Percentiles rank a stretch among this genome's conserved stretches.
These are phyloP conservation scores for Mycena latifolia DNA, from an alignment of 768 basidiomycete species.

Conservation along the genomic window DNA sequence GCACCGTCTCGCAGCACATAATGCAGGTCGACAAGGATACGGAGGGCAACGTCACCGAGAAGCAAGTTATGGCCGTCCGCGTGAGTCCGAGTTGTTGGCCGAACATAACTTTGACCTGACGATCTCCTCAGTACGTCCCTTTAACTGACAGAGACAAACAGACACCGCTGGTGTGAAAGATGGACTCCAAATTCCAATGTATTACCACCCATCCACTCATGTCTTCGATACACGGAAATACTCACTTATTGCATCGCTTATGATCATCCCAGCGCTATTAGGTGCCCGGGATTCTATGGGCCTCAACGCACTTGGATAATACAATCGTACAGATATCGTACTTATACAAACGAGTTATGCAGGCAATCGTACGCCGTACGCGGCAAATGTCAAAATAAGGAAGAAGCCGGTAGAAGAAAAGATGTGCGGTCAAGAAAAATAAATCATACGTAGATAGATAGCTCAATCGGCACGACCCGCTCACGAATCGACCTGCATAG, in stretches of 20 bases:
- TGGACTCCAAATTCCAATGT: not conserved
- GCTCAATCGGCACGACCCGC: not conserved
- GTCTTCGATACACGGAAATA: too few relatives aligned
- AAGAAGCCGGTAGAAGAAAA: too few relatives aligned
- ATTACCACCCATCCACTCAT: not conserved
- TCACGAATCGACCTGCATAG: slow-evolving; percentile 36
- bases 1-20: slow-evolving; percentile 69
- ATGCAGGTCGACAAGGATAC: slow-evolving; percentile 85
- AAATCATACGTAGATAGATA: not conserved
- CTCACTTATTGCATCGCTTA: too few relatives aligned
- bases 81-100: slow-evolving; percentile 55
- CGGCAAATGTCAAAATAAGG: slow-evolving; percentile 9
- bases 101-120: not conserved
- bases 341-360: slow-evolving; percentile 22
- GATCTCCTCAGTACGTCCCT: slow-evolving; percentile 30
- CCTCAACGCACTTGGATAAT: not conserved
- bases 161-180: slow-evolving; percentile 18
- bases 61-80: slow-evolving; percentile 82
- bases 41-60: slow-evolving; percentile 73
- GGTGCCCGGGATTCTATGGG: too few relatives aligned
- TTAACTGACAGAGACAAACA: slow-evolving; percentile 73
- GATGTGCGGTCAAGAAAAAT: slow-evolving; percentile 9
- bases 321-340: slow-evolving; percentile 22
- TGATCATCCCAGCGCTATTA: too few relatives aligned
- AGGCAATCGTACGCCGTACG: slow-evolving; percentile 8